Base-by-base conservation (phyloP, 164 flowering plant genomes). In the Brasenia schreberi region DNA sequence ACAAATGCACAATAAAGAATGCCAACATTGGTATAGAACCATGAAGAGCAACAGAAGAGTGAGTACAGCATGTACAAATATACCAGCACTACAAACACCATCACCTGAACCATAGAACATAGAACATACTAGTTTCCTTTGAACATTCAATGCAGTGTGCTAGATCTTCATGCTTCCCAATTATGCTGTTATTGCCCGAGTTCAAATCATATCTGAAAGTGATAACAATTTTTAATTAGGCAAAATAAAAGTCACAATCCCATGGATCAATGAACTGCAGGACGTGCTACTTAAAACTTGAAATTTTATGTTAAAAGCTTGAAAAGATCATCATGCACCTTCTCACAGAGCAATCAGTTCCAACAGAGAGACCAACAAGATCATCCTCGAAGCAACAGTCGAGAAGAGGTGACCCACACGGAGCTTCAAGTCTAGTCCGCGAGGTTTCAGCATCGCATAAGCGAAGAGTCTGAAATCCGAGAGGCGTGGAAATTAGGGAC, bases 381-480 rank as follows among this genome's bases (percentile, higher is more conserved):
- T 87, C 95, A 58, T 73, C 72, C 79, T 83, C 80, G 68, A 94
- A 94, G 70, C 97, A 94, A 63, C 96, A 89, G 76, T 87, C 88
- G 4, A 89, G 87, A 69, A 89, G 79, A 17, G 86, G 83, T 43
- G 79, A 79, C 12, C 79, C 88, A 3, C 74, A 66, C 18, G 77
- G 69, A 74, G 72, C 73, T 77, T 84, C 82, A 6, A 81, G 56
- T 67, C 87, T 80, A 5, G 86, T 76, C 69, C 60, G 52, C 17
- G 78, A 75, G 43, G 69, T 70, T 61, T 82, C 91, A 42, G 81
- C 96, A 66, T 93, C 92, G 59, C 79, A 88, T 39, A 90, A 71
- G 42, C 97, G 73, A 42, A 90, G 82, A 65, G 33, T 73, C 96
- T 86, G 77, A 76, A 63, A 17, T 61, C 6, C 19, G 62, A 70